Percentiles rank a stretch among this genome's conserved stretches.
Evolutionary conservation across 1,284 basidiomycete genomes (phyloP).

Genomic region (Sporisorium iseilematis-ciliati): DNA sequence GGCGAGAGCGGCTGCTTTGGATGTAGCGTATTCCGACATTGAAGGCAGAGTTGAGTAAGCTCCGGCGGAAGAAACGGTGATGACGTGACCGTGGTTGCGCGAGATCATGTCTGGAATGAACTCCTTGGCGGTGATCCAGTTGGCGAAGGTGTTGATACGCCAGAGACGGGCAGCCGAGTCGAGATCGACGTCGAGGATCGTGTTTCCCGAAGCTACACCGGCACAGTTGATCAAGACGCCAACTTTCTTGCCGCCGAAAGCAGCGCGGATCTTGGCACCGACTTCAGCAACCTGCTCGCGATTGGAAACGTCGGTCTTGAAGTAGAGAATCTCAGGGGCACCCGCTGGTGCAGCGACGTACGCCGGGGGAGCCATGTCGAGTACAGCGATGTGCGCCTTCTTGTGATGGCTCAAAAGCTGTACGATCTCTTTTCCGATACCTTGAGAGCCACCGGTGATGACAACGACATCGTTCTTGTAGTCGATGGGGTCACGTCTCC

Average conservation of each 20-base stretch:
- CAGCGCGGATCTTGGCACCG: slow-evolving; percentile 53
- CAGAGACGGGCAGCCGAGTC: slow-evolving; percentile 51
- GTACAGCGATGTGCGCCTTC: slow-evolving; percentile 63
- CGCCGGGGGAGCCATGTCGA: slow-evolving; percentile 64
- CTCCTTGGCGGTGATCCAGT: slow-evolving; percentile 63
- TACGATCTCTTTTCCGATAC: slow-evolving; percentile 67
- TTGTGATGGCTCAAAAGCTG: slow-evolving; percentile 59
- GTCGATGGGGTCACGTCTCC: slow-evolving; percentile 53
- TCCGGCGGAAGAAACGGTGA: slow-evolving; percentile 63
- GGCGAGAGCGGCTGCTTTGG: slow-evolving; percentile 65
- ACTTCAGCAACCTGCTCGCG: slow-evolving; percentile 56
- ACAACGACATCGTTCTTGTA: slow-evolving; percentile 66
- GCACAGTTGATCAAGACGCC: slow-evolving; percentile 66
- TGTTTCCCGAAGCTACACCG: slow-evolving; percentile 62
- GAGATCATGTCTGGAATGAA: slow-evolving; percentile 65
- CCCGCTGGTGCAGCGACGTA: slow-evolving; percentile 62
- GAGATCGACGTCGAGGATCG: slow-evolving; percentile 58
- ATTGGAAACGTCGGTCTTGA: slow-evolving; percentile 66
- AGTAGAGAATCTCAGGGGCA: slow-evolving; percentile 65
- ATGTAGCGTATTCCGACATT: slow-evolving; percentile 64
- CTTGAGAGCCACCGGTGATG: slow-evolving; percentile 67
- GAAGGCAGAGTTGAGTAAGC: slow-evolving; percentile 62
- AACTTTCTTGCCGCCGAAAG: slow-evolving; percentile 51
- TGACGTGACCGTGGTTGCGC: slow-evolving; percentile 66
- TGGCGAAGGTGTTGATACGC: slow-evolving; percentile 65